Percentiles rank a stretch among this genome's conserved stretches.
These are phyloP conservation scores for Termitomyces sp. DNA, from an alignment of 768 basidiomycete species.

Conservation along the genomic window DNA sequence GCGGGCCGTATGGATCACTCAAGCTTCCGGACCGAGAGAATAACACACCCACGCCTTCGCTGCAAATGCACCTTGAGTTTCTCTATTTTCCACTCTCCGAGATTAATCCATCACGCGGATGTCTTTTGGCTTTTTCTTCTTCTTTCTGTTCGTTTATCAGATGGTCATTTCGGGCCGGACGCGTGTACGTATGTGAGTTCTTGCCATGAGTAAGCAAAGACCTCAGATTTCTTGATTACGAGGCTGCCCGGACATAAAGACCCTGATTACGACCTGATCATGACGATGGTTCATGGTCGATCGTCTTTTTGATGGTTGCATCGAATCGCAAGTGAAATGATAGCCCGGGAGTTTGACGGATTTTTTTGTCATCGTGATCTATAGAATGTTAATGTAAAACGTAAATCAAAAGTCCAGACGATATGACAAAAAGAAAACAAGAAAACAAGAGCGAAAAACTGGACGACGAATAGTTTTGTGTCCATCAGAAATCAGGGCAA, in stretches of 20 bases:
- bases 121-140: no score
- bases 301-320: no score
- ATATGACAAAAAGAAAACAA: background rate
- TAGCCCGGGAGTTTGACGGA: background rate
- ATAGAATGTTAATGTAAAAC: no score
- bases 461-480: no score
- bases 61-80: no score
- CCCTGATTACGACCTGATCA: background rate
- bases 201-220: background rate
- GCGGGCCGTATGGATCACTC: background rate
- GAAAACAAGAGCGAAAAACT: no score
- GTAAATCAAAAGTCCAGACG: no score
- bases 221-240: no score
- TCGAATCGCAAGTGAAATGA: background rate
- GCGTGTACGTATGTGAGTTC: background rate
- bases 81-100: background rate
- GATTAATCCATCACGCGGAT: background rate
- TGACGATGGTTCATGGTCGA: background rate
- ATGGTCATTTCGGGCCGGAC: background rate
- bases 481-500: background rate
- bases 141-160: background rate
- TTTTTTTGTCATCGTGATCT: no score
- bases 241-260: background rate
- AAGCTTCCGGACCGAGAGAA: background rate
- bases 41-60: background rate